A percentile compares a stretch with the other conserved stretches of the same genome.
Evolutionary conservation across 768 basidiomycete genomes (phyloP).

Genomic region (Mycena latifolia): DNA sequence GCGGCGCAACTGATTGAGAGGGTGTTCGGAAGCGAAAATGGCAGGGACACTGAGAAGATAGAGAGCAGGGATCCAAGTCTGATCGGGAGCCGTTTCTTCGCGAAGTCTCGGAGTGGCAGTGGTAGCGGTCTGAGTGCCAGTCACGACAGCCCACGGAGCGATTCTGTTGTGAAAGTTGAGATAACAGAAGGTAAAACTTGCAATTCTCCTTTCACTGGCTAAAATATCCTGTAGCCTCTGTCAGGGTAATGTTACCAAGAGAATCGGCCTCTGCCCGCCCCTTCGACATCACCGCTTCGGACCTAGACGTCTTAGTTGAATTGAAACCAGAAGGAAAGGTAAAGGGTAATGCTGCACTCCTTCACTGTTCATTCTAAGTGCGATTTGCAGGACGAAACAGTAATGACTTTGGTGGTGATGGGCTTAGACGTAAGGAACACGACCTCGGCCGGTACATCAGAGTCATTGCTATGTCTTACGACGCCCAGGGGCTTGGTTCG

Average conservation of each 20-base stretch:
- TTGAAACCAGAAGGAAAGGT: constrained; percentile 81
- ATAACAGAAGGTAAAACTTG: constrained; percentile 56
- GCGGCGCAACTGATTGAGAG: constrained; percentile 77
- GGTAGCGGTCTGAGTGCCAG: constrained; percentile 51
- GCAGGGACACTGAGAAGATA: constrained; percentile 43
- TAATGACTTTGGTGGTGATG: constrained; percentile 72
- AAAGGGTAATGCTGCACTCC: constrained; percentile 28
- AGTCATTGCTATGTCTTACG: constrained; percentile 67
- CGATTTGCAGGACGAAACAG: constrained; percentile 73
- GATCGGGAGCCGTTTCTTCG: constrained; percentile 86
- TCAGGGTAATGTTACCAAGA: constrained; percentile 40
- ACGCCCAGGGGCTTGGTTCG: constrained; percentile 70
- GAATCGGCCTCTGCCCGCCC: constrained; percentile 49
- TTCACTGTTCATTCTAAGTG: constrained; percentile 3
- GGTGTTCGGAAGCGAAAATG: constrained; percentile 43
- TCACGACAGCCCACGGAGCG: constrained; percentile 43
- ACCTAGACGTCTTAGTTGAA: constrained; percentile 74
- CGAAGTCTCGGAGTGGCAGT: constrained; percentile 61
- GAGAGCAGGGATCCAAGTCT: constrained; percentile 71
- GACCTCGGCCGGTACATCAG: constrained; percentile 46
- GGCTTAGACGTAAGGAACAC: constrained; percentile 70
- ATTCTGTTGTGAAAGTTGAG: constrained; percentile 63
- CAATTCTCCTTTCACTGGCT: not conserved
- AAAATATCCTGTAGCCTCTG: constrained; percentile 35
- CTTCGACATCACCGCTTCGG: constrained; percentile 71